Base-by-base conservation (phyloP, 306 rosid genomes). In the Casuarina cunninghamiana region DNA sequence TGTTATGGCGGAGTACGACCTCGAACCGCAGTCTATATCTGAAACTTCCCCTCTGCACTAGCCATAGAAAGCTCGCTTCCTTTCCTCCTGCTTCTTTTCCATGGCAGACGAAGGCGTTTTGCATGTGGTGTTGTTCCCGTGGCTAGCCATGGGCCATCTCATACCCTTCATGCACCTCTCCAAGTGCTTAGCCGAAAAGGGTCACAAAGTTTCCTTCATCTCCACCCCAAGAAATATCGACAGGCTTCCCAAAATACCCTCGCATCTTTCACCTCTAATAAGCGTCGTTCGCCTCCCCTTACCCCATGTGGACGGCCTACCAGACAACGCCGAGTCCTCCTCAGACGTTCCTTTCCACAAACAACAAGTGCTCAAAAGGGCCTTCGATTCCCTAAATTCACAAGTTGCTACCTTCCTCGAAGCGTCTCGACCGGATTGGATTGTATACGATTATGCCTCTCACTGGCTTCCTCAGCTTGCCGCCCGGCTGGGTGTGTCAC, bases 91-190 rank as follows among this genome's bases (percentile, higher is more conserved):
- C 26, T 21, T 21, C 26, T 21, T 49, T 49, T 49, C 38, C 15
- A 77, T 77, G 75, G 69, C 51, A 21, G 70, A 70, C 13, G 13
- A 6, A 43, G 44, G 0, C 17, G 53, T 10, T 60, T 21, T 84
- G 54, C 88, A 84, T 42, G 79, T 84, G 37, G 86, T 44, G 10
- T 44, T 87, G 13, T 87, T 87, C 17, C 88, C 90, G 77, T 87
- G 90, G 90, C 84, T 84, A 5, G 90, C 90, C 78, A 63, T 82
- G 46, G 90, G 90, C 21, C 90, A 87, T 58, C 79, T 87, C 41
- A 79, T 87, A 8, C 90, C 90, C 48, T 87, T 84, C 82, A 43
- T 80, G 69, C 75, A 58, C 51, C 77, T 87, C 26, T 21, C 26
- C 26, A 21, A 21, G 26, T 21, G 26, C 0, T 21, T 21, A 21